Base-by-base conservation (phyloP, 2,329 filamentous ascomycete genomes). In the Balansia obtecta region DNA sequence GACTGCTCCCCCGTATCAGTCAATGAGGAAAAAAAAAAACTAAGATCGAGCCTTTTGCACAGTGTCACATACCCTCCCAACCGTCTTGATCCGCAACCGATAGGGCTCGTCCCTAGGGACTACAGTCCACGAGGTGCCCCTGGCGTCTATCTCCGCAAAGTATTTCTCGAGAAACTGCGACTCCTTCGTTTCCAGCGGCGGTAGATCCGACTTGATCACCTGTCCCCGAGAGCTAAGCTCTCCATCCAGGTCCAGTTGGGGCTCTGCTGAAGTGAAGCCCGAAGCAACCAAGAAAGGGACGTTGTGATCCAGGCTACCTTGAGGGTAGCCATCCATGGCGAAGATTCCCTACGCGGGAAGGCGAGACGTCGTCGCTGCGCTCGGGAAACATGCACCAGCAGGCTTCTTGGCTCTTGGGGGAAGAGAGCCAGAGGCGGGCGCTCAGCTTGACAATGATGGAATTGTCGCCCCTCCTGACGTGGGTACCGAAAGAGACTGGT, bases 271-370 rank as follows among this genome's bases (percentile, higher is more conserved):
- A 63, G 63, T 62, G 68, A 96, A 76, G 12, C 91, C 93, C 38
- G 88, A 88, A 34, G 95, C 77, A 45, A 94, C 73, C 54, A 97
- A 70, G 51, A 95, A 76, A 37, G 91, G 91, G 60, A 94, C 76
- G 68, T 93, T 94, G 69, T 93, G 89, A 64, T 83, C 80, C 65
- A 95, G 74, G 71, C 90, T 95, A 67, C 84, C 85, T 52, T 71
- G 65, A 50, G 86, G 85, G 68, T 88, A 91, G 60, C 79, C 86
- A 67, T 93, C 85, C 87, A 93, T 93, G 55, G 58, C 62, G 53
- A 51, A 52, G 53, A 52, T 13, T 53, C 52, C 52, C 56, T 33
- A 39, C 45, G 49, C 51, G 52, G 46, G 52, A 57, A 55, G 58
- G 39, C 30, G 38, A 16, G 18, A 20, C 27, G 41, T 50, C 46